Conservation (phyloP, 805 yeast species). For the Candida sanyiensis region DNA sequence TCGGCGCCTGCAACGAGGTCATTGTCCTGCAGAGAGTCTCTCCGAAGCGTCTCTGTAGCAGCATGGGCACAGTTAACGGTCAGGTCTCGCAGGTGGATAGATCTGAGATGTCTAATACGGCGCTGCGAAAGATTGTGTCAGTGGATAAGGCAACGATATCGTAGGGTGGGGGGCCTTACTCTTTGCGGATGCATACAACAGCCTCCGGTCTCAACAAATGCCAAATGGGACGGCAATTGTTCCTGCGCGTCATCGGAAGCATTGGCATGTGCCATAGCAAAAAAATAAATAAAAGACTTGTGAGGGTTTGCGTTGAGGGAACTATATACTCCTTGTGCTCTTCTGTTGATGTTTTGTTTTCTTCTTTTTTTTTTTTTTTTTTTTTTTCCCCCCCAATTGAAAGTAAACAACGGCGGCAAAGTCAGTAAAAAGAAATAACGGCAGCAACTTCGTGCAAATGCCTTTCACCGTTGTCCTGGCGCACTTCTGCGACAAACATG, state of each 20-base stretch:
- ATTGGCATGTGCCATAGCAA: slow-evolving; percentile 5
- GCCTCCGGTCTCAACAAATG: slow-evolving; percentile 10
- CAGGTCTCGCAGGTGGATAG: slow-evolving; percentile 19
- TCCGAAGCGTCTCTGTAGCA: neutral
- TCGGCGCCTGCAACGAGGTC: slow-evolving; percentile 1
- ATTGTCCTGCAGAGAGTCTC: neutral
- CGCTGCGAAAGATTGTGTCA: slow-evolving; percentile 14
- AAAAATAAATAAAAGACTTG: no score
- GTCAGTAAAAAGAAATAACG: neutral
- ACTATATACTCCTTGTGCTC: no score
- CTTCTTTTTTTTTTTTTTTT: no score
- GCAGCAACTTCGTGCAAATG: no score
- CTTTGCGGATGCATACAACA: slow-evolving; percentile 18
- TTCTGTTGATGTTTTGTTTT: no score
- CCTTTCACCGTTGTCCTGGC: slow-evolving; percentile 53
- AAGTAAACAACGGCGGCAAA: neutral
- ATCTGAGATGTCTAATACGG: slow-evolving; percentile 20
- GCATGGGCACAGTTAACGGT: slow-evolving; percentile 3
- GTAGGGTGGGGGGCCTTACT: slow-evolving; percentile 10
- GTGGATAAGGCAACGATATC: no score
- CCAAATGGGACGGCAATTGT: neutral
- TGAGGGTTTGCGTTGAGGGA: no score
- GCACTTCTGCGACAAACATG: slow-evolving; percentile 76
- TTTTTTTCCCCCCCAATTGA: no score
- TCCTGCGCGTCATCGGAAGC: slow-evolving; percentile 7